Conservation (phyloP, 176 grass and related monocot species). For the Raddia distichophylla region DNA sequence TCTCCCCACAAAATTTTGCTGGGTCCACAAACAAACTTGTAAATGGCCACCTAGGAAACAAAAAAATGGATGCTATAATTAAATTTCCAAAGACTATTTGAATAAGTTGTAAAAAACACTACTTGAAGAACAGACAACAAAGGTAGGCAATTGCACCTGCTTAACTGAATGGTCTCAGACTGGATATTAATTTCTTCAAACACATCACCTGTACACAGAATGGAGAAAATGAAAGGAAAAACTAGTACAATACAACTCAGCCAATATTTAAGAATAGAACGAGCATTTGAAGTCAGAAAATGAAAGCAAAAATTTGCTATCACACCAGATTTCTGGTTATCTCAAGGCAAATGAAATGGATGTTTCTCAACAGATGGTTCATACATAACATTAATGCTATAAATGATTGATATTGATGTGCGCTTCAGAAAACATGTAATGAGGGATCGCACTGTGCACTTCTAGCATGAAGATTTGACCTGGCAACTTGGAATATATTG, state of each 20-base stretch:
- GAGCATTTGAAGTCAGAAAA: background rate
- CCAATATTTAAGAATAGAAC: constrained; percentile 15
- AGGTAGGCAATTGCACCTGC: constrained; percentile 48
- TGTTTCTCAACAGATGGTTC: background rate
- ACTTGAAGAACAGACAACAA: constrained; percentile 1
- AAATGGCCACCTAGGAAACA: constrained; percentile 48
- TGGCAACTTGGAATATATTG: background rate
- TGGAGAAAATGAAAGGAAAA: constrained; percentile 7
- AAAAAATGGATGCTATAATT: constrained; percentile 36
- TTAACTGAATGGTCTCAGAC: constrained; percentile 50
- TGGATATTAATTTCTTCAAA: constrained; percentile 66
- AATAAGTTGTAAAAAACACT: background rate
- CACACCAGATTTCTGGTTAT: background rate
- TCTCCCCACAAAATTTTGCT: constrained; percentile 46
- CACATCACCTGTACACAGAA: constrained; percentile 44
- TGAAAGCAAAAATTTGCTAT: background rate
- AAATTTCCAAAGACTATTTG: constrained; percentile 5
- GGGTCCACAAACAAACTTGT: constrained; percentile 62
- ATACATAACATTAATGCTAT: background rate
- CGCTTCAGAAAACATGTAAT: background rate
- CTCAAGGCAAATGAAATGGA: background rate
- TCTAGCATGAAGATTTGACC: background rate
- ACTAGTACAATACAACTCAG: background rate
- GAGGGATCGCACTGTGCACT: background rate
- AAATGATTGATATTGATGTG: background rate